Evolutionary conservation across 2,329 filamentous ascomycete species (phyloP), one percentile per base, ranked within the genome.

Genomic region (Clonostachys solani): DNA sequence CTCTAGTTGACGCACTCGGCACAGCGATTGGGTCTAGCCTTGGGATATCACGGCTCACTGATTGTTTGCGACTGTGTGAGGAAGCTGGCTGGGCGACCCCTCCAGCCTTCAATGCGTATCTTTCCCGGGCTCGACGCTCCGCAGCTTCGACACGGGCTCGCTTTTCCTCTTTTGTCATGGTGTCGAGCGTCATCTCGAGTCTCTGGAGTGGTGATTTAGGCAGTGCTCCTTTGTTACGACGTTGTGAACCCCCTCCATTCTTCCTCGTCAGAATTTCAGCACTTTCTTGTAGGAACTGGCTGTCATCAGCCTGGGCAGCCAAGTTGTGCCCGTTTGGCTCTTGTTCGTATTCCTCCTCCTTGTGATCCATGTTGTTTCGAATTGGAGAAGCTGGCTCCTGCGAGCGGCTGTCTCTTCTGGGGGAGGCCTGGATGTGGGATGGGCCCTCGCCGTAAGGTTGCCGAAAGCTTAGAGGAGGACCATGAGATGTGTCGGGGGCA

Each of bases 101-200:
- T 53, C 56, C 55, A 44, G 65, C 56, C 54, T 58, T 62, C 19
- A 68, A 64, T 36, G 75, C 75, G 12, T 71, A 73, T 55, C 74
- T 76, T 59, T 92, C 84, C 55, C 84, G 80, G 16, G 85, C 80
- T 40, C 81, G 79, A 55, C 83, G 77, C 64, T 96, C 92, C 6
- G 90, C 90, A 57, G 92, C 87, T 61, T 91, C 81, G 5, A 92
- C 83, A 42, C 89, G 80, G 9, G 91, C 90, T 53, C 92, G 81
- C 66, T 95, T 95, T 67, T 96, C 92, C 68, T 96, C 92, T 65
- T 96, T 97, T 64, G 88, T 96, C 66, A 96, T 92, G 68, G 88
- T 91, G 65, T 87, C 87, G 60, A 97, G 78, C 58, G 89, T 94
- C 60, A 89, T 82, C 72, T 99, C 92, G 55, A 99, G 80, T 72